Percentiles rank a stretch among this genome's conserved stretches.
These are phyloP conservation scores for Pascua guehoae DNA, from an alignment of 1,284 basidiomycete genomes.

Conservation along the genomic window DNA sequence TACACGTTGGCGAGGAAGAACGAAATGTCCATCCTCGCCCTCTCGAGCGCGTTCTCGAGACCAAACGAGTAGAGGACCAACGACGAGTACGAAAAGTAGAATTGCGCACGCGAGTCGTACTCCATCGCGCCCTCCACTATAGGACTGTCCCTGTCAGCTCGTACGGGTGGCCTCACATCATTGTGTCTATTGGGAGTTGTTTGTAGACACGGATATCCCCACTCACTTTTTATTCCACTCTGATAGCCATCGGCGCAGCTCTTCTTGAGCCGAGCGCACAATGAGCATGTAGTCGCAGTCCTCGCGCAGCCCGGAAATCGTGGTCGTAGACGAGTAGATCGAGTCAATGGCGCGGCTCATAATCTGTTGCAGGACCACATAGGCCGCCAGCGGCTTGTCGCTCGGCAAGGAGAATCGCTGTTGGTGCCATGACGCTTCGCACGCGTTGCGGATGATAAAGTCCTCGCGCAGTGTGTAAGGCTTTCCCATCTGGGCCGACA, in stretches of 20 bases:
- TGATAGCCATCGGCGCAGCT: constrained; percentile 37
- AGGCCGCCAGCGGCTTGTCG: constrained; percentile 54
- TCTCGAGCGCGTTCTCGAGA: constrained; percentile 83
- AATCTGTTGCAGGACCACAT: constrained; percentile 72
- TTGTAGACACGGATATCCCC: too few species aligned
- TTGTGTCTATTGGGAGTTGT: too few species aligned
- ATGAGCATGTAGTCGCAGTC: constrained; percentile 67
- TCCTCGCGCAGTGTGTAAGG: constrained; percentile 53
- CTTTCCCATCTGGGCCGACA: constrained; percentile 65
- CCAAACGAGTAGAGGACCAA: constrained; percentile 92
- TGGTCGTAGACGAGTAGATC: constrained; percentile 76
- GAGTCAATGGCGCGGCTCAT: constrained; percentile 84
- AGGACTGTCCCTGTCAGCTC: constrained; percentile 2
- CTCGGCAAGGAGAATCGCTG: constrained; percentile 60
- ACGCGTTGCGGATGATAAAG: constrained; percentile 80
- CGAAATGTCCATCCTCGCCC: constrained; percentile 60
- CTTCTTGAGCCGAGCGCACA: constrained; percentile 44
- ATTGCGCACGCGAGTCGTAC: constrained; percentile 54
- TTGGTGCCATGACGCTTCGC: constrained; percentile 61
- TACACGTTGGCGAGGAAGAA: constrained; percentile 84
- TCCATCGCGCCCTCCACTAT: not conserved
- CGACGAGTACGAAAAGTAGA: constrained; percentile 79
- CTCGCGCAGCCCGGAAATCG: constrained; percentile 77
- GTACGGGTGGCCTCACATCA: too few species aligned
- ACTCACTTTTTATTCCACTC: constrained; percentile 30